Base-by-base conservation (phyloP, 2,329 filamentous ascomycete species). In the Scytalidium lignicola region DNA sequence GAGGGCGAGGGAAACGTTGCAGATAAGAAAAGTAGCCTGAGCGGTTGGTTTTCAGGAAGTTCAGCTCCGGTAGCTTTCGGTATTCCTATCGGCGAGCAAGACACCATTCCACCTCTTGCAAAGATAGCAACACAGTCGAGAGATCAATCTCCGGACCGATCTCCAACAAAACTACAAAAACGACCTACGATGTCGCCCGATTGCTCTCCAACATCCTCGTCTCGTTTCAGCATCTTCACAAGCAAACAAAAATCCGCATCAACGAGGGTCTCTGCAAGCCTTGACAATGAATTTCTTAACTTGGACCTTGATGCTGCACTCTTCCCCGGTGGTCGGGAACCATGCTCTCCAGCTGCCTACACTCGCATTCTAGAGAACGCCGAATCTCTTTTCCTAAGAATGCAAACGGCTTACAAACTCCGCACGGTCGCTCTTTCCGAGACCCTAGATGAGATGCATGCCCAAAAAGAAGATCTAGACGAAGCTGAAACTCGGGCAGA, bases 291-390 rank as follows among this genome's bases (percentile, higher is more conserved):
- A 50, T 70, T 83, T 5, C 72, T 75, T 56, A 72, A 71, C 44
- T 67, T 85, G 44, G 72, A 83, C 58, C 70, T 85, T 37, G 73
- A 78, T 26, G 62, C 73, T 1, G 74, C 75, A 0, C 70, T 85
- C 12, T 82, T 76, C 51, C 77, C 79, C 0, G 54, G 64, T 1
- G 67, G 69, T 2, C 64, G 70, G 32, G 75, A 80, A 39, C 60
- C 74, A 1, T 80, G 82, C 62, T 82, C 80, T 1, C 79, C 80
- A 0, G 71, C 76, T 0, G 75, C 76, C 9, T 85, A 75, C 65
- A 82, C 80, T 61, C 83, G 80, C 59, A 69, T 83, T n/a, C 78
- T 80, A 50, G 65, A 69, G 54, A 81, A 79, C 49, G 82, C 82
- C 2, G 67, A 70, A 3, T 75, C 77, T 3, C 65, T 84, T 3